Percentiles rank a stretch among this genome's conserved stretches.
These are phyloP conservation scores for Russula sp. DNA, from an alignment of 768 basidiomycete genomes.

Conservation along the genomic window DNA sequence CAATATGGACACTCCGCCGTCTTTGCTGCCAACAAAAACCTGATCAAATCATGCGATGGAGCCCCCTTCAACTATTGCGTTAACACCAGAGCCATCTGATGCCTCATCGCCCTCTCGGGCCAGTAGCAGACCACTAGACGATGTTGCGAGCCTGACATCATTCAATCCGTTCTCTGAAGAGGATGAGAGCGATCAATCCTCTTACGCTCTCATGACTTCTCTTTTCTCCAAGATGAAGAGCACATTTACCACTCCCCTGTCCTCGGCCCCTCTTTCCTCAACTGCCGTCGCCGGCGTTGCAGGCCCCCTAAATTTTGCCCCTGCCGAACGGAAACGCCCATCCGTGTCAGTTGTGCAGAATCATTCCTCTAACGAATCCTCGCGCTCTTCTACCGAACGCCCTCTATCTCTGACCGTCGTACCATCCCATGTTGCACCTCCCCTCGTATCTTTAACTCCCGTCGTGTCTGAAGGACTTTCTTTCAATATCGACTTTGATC, in stretches of 20 bases:
- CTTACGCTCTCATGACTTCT: constrained; percentile 76
- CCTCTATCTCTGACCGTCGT: constrained; percentile 50
- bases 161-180: constrained; percentile 93
- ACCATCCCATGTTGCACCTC: constrained; percentile 58
- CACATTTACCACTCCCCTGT: constrained; percentile 60
- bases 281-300: constrained; percentile 25
- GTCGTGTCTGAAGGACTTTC: constrained; percentile 75
- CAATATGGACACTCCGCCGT: background rate
- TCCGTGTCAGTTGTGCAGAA: constrained; percentile 39
- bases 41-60: constrained; percentile 15
- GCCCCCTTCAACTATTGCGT: background rate
- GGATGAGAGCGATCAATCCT: constrained; percentile 84
- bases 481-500: constrained; percentile 57
- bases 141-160: constrained; percentile 69
- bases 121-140: constrained; percentile 48
- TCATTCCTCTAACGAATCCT: constrained; percentile 41
- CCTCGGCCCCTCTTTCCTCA: constrained; percentile 39
- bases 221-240: constrained; percentile 77
- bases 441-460: constrained; percentile 78
- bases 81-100: constrained; percentile 30
- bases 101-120: constrained; percentile 54
- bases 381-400: constrained; percentile 47
- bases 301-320: constrained; percentile 27
- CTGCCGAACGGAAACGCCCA: constrained; percentile 52
- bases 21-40: background rate